Conservation (phyloP, 768 basidiomycete species). For the Rhodotorula sphaerocarpa region DNA sequence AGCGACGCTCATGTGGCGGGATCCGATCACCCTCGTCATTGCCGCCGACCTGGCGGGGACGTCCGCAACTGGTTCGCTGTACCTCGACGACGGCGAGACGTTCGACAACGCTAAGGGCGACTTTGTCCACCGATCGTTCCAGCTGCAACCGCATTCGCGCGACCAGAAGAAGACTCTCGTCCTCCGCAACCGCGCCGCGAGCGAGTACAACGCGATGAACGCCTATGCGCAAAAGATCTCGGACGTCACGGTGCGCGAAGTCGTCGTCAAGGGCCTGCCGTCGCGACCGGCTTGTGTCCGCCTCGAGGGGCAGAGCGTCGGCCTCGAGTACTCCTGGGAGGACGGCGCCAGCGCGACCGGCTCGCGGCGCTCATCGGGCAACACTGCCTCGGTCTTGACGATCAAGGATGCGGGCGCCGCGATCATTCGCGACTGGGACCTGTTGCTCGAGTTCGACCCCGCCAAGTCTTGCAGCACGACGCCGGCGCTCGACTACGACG, state of each 20-base stretch:
- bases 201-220: conserved; percentile 51
- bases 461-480: conserved; percentile 7
- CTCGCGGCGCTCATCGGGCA: conserved; percentile 28
- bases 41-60: conserved; percentile 55
- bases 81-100: conserved; percentile 86
- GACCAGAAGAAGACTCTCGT: conserved; percentile 46
- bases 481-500: conserved; percentile 24
- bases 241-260: conserved; percentile 68
- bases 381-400: conserved; percentile 56
- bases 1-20: conserved; percentile 75
- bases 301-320: conserved; percentile 43
- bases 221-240: conserved; percentile 59
- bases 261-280: conserved; percentile 67
- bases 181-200: conserved; percentile 48
- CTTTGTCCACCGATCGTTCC: conserved; percentile 72
- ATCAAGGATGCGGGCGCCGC: conserved; percentile 50
- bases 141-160: conserved; percentile 48
- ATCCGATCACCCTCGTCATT: conserved; percentile 85
- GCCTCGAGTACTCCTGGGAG: conserved; percentile 60
- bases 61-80: conserved; percentile 71
- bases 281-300: conserved; percentile 58
- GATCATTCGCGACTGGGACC: conserved; percentile 45
- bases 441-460: conserved; percentile 40
- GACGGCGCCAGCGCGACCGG: conserved; percentile 53
- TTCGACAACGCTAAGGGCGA: conserved; percentile 68